Base-by-base conservation (phyloP, 495 filamentous ascomycete genomes). In the Opeltia flavorubescens region DNA sequence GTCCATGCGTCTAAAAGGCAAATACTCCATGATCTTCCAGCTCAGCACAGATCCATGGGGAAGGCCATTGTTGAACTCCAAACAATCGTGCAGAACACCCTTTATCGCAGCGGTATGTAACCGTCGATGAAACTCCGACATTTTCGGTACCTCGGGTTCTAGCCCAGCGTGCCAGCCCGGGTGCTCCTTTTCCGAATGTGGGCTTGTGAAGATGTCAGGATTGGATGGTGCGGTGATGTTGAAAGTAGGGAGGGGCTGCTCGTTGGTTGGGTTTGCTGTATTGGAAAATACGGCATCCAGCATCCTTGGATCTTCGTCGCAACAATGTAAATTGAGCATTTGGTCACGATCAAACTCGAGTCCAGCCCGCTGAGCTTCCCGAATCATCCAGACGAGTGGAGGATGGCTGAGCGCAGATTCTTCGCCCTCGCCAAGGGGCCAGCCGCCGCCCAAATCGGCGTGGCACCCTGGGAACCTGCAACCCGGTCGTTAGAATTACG, bases 1-100 rank as follows among this genome's bases (percentile, higher is more conserved):
- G 55, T 89, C 86, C 83, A 93, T 86, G 7, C 86, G 74, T 1
- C 84, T 75, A 65, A 91, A 89, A 0, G 86, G 86, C 12, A 93
- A 65, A 55, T 80, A 88, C 55, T 93, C 84, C 84, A 91, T 89
- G 26, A 87, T 61, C 20, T 78, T 80, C 87, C 87, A 91, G 0
- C 73, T 73, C 1, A 86, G 46, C 1, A 88, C 82, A 0, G 78
- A 77, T 1, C 61, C 33, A 18, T 57, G 48, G 1, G 70, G 55
- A 1, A 86, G 62, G 0, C 85, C 84, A 18, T 80, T 78, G 8
- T 70, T 65, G 55, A 79, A 87, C 36, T 70, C 60, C 4, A 91
- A 67, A 20, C 81, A 86, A 58, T 91, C 87, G 54, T 93, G 87
- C 20, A 89, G 70, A 25, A 67, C 66, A 0, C 84, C 80, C 18